Evolutionary conservation across 1,139 yeast genomes (phyloP).

Genomic region (Blastobotrys buckinghamii): DNA sequence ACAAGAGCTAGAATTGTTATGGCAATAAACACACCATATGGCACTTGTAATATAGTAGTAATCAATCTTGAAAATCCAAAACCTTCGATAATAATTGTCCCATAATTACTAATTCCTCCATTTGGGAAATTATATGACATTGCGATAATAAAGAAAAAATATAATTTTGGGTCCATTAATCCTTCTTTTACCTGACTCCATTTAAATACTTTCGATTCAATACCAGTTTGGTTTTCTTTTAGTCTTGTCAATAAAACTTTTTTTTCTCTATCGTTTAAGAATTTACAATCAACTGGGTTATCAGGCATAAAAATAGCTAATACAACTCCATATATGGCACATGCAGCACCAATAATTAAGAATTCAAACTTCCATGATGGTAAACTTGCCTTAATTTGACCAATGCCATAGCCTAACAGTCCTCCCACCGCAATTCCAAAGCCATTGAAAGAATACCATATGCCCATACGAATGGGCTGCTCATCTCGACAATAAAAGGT

Average conservation of each 20-base stretch:
- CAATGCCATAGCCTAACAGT: conserved; percentile 37
- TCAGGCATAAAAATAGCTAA: conserved; percentile 46
- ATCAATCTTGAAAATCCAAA: conserved; percentile 27
- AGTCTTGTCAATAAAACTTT: conserved; percentile 49
- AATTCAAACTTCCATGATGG: conserved; percentile 40
- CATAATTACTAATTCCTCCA: conserved; percentile 41
- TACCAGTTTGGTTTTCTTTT: conserved; percentile 41
- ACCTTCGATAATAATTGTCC: conserved; percentile 26
- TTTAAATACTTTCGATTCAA: conserved; percentile 48
- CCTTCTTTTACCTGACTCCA: conserved; percentile 44
- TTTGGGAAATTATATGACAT: conserved; percentile 42
- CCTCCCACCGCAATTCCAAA: conserved; percentile 36
- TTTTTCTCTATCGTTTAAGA: conserved; percentile 46
- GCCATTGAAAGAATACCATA: conserved; percentile 22
- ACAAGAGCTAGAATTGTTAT: conserved; percentile 20
- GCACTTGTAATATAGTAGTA: conserved; percentile 26
- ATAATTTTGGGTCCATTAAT: conserved; percentile 35
- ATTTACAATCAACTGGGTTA: conserved; percentile 49
- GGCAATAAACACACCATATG: conserved; percentile 25
- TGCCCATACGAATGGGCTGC: conserved; percentile 39
- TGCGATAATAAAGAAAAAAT: conserved; percentile 40
- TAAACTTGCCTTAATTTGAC: conserved; percentile 32
- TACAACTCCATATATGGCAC: conserved; percentile 43
- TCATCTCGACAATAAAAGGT: conserved; percentile 51
- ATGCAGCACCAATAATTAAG: conserved; percentile 26